Base-by-base conservation (phyloP, 495 filamentous ascomycete species). In the Cryomyces minteri region DNA sequence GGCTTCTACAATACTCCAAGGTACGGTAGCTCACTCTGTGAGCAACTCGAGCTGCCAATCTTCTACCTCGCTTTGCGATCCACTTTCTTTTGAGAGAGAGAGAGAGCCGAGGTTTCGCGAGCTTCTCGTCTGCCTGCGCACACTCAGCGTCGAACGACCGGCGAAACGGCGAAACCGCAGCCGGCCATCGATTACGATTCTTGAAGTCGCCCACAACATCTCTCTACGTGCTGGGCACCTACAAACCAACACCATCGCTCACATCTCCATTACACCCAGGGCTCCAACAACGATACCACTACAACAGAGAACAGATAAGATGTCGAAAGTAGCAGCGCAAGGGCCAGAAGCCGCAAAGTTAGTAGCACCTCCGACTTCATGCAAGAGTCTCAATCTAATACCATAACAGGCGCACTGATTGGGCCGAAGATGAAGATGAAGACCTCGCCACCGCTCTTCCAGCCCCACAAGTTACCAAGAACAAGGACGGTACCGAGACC, bases 401-500 rank as follows among this genome's bases (percentile, higher is more conserved):
- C 18, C 34, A 38, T 14, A 38, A 41, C 52, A 79, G 74, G 61
- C 73, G 74, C 49, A 73, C 74, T 58, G 80, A 96, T 73, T 98
- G 90, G 90, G 92, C 90, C 58, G 92, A 95, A 68, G 90, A 96
- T 47, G 85, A 93, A 49, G 79, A 84, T 66, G 86, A 93, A 54
- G 90, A 95, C 66, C 71, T 80, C 62, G 65, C 76, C 58, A 71
- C 72, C 57, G 76, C 77, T 31, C 81, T 96, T 51, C 90, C 92
- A 43, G 72, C 83, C 41, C 80, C 80, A 47, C 77, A 88, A 64
- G 79, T 88, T 48, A 87, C 80, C 59, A 77, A 76, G 51, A 95
- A 96, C 79, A 88, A 94, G 68, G 90, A 98, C 61, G 90, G 92
- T 55, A 94, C 85, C 59, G 92, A 94, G 64, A 96, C 92, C 34